These are phyloP conservation scores for Raffaelea albimanens DNA, from an alignment of 2,329 filamentous ascomycete genomes.

Conservation along the genomic window DNA sequence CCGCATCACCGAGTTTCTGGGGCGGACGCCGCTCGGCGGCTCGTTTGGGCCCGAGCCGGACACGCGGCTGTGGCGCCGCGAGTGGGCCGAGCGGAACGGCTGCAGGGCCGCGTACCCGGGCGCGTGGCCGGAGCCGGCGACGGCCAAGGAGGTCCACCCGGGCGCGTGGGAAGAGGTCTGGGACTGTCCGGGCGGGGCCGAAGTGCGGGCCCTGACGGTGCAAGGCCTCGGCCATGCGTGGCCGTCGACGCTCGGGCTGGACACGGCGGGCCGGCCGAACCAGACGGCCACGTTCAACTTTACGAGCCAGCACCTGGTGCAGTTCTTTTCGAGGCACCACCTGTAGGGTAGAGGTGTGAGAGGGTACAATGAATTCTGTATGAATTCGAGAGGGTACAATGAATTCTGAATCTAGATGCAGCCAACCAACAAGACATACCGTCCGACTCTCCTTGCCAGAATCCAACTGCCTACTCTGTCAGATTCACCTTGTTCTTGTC, in stretches of 20 bases:
- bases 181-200: conserved; percentile 6
- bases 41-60: conserved; percentile 8
- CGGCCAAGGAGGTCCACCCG: conserved; percentile 3
- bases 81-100: conserved; percentile 8
- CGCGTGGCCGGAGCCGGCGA: conserved; percentile 1
- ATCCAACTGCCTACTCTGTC: conserved; percentile 12
- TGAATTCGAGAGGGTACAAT: no score
- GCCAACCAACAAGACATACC: no score
- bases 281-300: conserved; percentile 9
- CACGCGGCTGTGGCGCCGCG: conserved; percentile 7
- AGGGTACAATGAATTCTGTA: no score
- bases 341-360: neutral
- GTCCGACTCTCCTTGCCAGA: no score
- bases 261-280: conserved; percentile 6
- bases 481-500: conserved; percentile 6
- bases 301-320: conserved; percentile 9
- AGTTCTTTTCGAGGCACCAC: conserved; percentile 9
- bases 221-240: conserved; percentile 7
- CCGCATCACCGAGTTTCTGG: conserved; percentile 6
- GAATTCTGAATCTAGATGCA: no score
- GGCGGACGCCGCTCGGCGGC: conserved; percentile 6
- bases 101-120: conserved; percentile 2
- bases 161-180: conserved; percentile 8
- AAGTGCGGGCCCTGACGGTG: conserved; percentile 7
- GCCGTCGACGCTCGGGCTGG: conserved; percentile 7